A percentile compares a stretch with the other conserved stretches of the same genome.
phyloP scores from a whole-genome alignment of 2,329 filamentous ascomycete genomes.

The Grosmannia serpens region DNA sequence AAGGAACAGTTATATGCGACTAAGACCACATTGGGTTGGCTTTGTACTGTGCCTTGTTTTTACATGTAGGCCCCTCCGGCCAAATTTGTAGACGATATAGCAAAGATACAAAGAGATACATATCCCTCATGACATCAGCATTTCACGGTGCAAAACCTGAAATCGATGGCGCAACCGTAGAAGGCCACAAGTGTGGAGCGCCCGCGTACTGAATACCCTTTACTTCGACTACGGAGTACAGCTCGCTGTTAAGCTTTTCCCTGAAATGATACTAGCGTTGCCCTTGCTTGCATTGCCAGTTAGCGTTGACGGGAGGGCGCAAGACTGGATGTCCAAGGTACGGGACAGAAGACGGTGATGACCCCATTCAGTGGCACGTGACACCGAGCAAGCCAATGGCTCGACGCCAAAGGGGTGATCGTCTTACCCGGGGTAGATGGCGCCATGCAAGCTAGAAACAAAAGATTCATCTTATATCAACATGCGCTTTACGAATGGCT shows the following conservation, averaged over 20 bases:
- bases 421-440: background rate
- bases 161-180: no score
- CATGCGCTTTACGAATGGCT: background rate
- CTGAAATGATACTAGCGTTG: background rate
- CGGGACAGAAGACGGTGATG: no score
- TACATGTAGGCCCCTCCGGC: no score
- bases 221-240: background rate
- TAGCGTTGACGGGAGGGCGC: background rate
- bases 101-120: no score
- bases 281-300: background rate
- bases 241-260: background rate
- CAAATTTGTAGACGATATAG: no score
- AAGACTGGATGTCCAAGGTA: no score
- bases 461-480: background rate
- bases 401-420: background rate
- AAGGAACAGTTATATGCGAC: background rate
- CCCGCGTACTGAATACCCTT: no score
- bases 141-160: no score
- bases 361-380: no score
- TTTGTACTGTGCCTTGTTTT: no score
- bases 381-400: background rate
- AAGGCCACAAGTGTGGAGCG: no score
- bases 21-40: background rate
- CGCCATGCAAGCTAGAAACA: background rate
- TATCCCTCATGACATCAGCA: no score